phyloP scores from a whole-genome alignment of 163 green algal genomes.

The Scenedesmus sp. region DNA sequence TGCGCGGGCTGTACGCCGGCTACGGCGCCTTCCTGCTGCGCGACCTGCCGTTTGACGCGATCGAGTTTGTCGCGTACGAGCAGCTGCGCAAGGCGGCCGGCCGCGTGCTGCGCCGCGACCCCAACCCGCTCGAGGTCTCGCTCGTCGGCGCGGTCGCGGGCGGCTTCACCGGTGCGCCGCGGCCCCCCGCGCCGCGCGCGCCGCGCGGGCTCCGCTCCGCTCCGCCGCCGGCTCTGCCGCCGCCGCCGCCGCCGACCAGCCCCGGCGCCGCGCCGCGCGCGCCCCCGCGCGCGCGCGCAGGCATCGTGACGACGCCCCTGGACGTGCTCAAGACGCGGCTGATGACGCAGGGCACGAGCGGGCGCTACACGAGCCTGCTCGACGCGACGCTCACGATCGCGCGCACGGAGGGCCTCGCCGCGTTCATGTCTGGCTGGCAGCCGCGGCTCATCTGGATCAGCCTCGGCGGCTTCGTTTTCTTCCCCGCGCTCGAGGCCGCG shows the following conservation, averaged over 20 bases:
- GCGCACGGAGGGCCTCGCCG: conserved; percentile 81
- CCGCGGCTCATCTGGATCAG: conserved; percentile 96
- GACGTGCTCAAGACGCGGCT: conserved; percentile 98
- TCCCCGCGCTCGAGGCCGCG: conserved; percentile 85
- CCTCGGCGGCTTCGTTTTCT: conserved; percentile 95
- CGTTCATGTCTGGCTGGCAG: conserved; percentile 92
- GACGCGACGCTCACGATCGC: conserved; percentile 77
- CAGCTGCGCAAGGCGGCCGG: conserved; percentile 53
- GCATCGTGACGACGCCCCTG: conserved; percentile 93
- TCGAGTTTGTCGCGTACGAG: conserved; percentile 97
- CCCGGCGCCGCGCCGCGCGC: too few relatives aligned
- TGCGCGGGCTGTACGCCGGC: conserved; percentile 91
- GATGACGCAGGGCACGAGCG: conserved; percentile 89
- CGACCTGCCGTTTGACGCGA: conserved; percentile 98
- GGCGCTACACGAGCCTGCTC: conserved; percentile 68
- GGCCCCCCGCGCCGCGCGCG: background rate
- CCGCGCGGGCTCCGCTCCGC: too few relatives aligned
- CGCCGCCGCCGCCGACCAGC: too few relatives aligned
- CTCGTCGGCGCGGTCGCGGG: conserved; percentile 83
- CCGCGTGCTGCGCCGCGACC: conserved; percentile 55
- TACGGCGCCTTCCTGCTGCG: conserved; percentile 97
- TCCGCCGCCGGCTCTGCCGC: too few relatives aligned
- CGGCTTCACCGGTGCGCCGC: conserved; percentile 75
- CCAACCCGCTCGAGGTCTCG: conserved; percentile 72
- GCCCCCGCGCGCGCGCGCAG: conserved; percentile 35